phyloP scores from a whole-genome alignment of 2,329 filamentous ascomycete genomes.

The Pezicula rhizophila region DNA sequence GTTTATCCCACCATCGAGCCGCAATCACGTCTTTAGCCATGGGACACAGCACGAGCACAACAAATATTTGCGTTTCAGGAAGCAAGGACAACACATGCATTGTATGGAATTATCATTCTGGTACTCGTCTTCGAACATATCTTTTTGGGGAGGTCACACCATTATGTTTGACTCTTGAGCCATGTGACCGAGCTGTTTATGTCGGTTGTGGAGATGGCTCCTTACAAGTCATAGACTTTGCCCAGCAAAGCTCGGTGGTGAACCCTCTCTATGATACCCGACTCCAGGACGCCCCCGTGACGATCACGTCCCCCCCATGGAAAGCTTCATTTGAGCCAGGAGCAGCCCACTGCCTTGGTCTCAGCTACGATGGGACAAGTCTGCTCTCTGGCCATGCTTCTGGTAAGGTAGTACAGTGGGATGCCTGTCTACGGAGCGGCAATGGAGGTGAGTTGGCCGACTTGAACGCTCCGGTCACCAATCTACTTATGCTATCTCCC shows the following conservation, averaged over 20 bases:
- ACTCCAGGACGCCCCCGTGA: conserved; percentile 51
- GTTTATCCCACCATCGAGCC: conserved; percentile 71
- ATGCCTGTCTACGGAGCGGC: conserved; percentile 42
- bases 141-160: conserved; percentile 66
- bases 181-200: conserved; percentile 77
- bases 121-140: conserved; percentile 71
- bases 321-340: conserved; percentile 38
- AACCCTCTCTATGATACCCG: conserved; percentile 35
- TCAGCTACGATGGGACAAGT: conserved; percentile 77
- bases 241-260: conserved; percentile 40
- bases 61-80: conserved; percentile 77
- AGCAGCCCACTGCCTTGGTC: conserved; percentile 57
- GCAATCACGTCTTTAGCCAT: conserved; percentile 60
- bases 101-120: conserved; percentile 86
- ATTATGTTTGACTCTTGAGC: conserved; percentile 69
- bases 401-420: conserved; percentile 78
- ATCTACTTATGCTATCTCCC: conserved; percentile 67
- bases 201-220: conserved; percentile 75
- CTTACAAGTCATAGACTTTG: conserved; percentile 73
- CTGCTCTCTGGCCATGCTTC: conserved; percentile 76
- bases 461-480: conserved; percentile 77
- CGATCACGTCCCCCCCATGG: conserved; percentile 44
- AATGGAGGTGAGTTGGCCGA: conserved; percentile 21
- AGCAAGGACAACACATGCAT: conserved; percentile 84
- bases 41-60: conserved; percentile 64